Conservation (phyloP, 148 eudicot genomes). For the Heliosperma pusillum region DNA sequence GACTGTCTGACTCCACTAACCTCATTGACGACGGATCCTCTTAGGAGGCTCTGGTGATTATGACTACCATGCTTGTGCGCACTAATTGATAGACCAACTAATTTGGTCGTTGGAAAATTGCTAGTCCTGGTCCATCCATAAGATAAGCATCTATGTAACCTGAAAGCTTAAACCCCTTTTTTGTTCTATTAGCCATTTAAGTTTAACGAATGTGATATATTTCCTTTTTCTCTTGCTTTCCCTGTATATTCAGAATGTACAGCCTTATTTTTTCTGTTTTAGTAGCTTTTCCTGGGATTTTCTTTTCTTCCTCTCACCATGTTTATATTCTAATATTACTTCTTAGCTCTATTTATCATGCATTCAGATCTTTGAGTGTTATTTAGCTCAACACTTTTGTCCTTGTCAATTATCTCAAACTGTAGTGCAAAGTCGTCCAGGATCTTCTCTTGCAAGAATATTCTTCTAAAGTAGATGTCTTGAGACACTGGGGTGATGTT, state of each 20-base stretch:
- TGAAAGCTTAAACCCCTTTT: neutral
- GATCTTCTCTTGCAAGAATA: neutral
- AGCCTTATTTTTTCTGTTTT: neutral
- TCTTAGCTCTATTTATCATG: neutral
- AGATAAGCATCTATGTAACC: neutral
- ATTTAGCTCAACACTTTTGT: neutral
- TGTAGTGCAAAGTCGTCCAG: neutral
- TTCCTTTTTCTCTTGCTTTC: no score
- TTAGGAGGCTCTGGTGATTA: neutral
- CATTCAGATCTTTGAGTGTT: neutral
- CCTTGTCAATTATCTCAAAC: neutral
- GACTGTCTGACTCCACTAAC: neutral
- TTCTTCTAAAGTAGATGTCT: neutral
- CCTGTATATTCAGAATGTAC: neutral
- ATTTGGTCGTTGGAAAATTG: neutral
- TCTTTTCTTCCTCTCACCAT: neutral
- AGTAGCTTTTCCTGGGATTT: neutral
- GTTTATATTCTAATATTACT: neutral
- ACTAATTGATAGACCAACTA: neutral
- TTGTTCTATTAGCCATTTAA: neutral
- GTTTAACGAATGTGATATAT: no score
- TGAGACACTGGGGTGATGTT: neutral
- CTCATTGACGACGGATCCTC: neutral
- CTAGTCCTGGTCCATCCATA: neutral
- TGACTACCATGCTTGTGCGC: neutral